Evolutionary conservation across 164 flowering plant genomes (phyloP), one percentile per base, ranked within the genome.

Genomic region (Vitis riparia): DNA sequence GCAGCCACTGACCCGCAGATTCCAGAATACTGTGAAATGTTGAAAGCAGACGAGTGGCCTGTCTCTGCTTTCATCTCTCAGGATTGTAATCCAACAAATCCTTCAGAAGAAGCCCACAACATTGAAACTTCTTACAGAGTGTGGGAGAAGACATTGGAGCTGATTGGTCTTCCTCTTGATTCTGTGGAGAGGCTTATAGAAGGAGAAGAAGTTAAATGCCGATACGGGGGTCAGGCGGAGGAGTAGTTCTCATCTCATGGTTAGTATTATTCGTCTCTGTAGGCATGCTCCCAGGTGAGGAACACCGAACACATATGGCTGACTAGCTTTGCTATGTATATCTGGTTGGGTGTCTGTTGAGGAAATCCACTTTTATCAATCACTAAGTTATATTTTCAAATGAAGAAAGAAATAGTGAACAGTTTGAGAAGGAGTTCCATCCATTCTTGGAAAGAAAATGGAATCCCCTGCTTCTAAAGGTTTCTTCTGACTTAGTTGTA

Each of bases 1-100:
- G 89, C 97, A 11, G 97, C 97, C 51, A 96, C 98, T 1, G 99
- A 93, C 80, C 92, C 93, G 66, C 97, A 92, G 78, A 79, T 96
- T 69, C 85, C 87, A 10, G 97, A 93, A 53, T 93, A 89, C 72
- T 92, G 97, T 62, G 94, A 82, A 47, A 63, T 84, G 68, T 72
- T 96, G 77, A 96, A 87, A 79, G 76, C 97, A 14, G 98, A 93
- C 71, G 91, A 93, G 12, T 91, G 97, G 98, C 98, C 98, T 48
- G 92, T 87, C 17, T 87, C 95, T 81, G 91, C 99, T 51, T 92
- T 72, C 72, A 77, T 96, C 62, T 89, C 94, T 55, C 88, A 85
- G 63, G 97, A 92, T 59, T 96, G 99, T 68, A 89, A 87, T 63
- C 99, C 99, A 0, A 76, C 88, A 65, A 96, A 88, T 76, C 89